phyloP scores from a whole-genome alignment of 2,329 filamentous ascomycete genomes.

The Trichoderma cornu-damae region DNA sequence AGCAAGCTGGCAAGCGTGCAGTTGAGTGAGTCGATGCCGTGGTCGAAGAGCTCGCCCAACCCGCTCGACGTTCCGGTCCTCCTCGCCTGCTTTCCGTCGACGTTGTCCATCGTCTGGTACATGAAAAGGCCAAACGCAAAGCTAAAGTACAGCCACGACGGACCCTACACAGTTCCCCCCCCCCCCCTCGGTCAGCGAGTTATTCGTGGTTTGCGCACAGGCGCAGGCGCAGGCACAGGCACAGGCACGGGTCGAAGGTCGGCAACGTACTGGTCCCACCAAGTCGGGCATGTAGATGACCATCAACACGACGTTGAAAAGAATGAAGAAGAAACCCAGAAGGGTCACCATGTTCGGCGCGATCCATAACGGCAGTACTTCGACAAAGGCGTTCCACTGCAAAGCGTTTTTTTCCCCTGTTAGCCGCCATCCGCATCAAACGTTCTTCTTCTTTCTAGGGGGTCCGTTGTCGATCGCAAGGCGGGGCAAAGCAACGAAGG shows the following conservation, averaged over 20 bases:
- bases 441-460: no score
- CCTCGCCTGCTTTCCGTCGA: constrained; percentile 95
- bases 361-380: constrained; percentile 89
- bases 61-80: constrained; percentile 92
- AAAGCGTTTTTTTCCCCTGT: constrained; percentile 19
- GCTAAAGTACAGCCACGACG: constrained; percentile 90
- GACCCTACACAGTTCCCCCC: constrained; percentile 50
- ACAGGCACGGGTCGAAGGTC: constrained; percentile 5
- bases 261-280: constrained; percentile 68
- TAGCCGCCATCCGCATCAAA: constrained; percentile 5
- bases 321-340: constrained; percentile 88
- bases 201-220: not conserved
- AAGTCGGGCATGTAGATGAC: constrained; percentile 83
- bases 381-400: constrained; percentile 95
- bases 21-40: constrained; percentile 97
- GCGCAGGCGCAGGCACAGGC: no score
- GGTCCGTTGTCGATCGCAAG: not conserved
- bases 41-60: constrained; percentile 94
- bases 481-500: not conserved
- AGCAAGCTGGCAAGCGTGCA: constrained; percentile 89
- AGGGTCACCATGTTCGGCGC: constrained; percentile 98
- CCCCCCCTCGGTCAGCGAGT: not conserved
- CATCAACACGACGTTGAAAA: constrained; percentile 71
- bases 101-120: constrained; percentile 99
- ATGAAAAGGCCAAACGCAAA: constrained; percentile 96